Evolutionary conservation across 495 filamentous ascomycete genomes (phyloP).

Genomic region (Penicillium paradoxum): DNA sequence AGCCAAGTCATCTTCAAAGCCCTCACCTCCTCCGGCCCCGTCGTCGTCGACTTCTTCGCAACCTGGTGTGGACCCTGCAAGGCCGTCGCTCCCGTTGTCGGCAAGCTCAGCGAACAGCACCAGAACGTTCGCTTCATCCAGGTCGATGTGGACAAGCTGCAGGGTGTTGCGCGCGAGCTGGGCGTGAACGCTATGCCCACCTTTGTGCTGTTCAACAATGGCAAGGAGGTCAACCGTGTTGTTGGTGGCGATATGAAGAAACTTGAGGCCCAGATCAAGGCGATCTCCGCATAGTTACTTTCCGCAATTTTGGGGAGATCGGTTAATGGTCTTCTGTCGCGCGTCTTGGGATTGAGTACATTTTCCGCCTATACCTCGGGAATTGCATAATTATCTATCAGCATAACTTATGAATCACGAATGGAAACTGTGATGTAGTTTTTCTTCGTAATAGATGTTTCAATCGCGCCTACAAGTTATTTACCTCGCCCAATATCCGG

Average conservation of each 20-base stretch:
- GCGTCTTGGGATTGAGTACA: not conserved
- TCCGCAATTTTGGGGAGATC: not conserved
- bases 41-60: slow-evolving; percentile 27
- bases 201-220: slow-evolving; percentile 74
- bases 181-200: slow-evolving; percentile 87
- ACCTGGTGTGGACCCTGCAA: slow-evolving; percentile 30
- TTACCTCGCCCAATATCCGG: not conserved
- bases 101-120: slow-evolving; percentile 36
- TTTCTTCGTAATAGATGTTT: not conserved
- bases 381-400: not conserved
- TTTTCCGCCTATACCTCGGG: not conserved
- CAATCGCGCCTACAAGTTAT: not conserved
- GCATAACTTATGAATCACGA: not conserved
- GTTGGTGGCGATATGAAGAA: slow-evolving; percentile 68
- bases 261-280: slow-evolving; percentile 41
- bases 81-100: slow-evolving; percentile 24
- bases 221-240: slow-evolving; percentile 51
- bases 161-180: slow-evolving; percentile 65
- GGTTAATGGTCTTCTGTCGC: not conserved
- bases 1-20: slow-evolving; percentile 30
- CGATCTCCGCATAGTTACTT: slow-evolving; percentile 23
- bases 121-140: slow-evolving; percentile 67
- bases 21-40: slow-evolving; percentile 22
- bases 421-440: not conserved
- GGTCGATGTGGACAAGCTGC: slow-evolving; percentile 79